Conservation (phyloP, 495 filamentous ascomycete genomes). For the Neurospora tetrasperma region DNA sequence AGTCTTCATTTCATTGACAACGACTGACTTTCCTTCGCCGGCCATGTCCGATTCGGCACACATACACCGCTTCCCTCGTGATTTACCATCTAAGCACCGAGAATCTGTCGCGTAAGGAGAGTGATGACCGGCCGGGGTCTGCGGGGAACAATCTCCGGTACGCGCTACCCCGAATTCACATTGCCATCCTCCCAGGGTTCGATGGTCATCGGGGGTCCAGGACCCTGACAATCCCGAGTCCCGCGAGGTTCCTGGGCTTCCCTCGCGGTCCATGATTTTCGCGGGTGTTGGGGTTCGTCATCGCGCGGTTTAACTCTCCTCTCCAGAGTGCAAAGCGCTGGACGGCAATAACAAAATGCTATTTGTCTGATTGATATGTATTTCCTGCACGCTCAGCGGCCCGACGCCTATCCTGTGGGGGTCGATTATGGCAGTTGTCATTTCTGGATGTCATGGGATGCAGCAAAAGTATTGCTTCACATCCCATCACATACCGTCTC, state of each 20-base stretch:
- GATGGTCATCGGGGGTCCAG: not conserved
- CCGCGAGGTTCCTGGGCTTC: not conserved
- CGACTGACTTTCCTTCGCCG: not conserved
- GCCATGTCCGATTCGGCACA: not conserved
- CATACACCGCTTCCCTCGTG: not conserved
- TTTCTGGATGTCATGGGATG: not conserved
- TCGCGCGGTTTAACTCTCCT: not conserved
- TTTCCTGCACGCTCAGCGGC: not conserved
- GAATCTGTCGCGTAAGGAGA: not conserved
- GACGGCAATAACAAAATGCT: not conserved
- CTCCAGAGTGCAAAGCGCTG: not conserved
- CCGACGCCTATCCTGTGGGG: not conserved
- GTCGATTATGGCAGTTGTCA: not conserved
- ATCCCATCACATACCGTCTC: not conserved
- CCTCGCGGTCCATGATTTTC: not conserved
- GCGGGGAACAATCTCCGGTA: not conserved
- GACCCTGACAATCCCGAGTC: not conserved
- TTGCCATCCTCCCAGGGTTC: not conserved
- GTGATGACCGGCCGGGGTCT: not conserved
- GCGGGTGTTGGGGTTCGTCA: not conserved
- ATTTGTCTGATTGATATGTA: not conserved
- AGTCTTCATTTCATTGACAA: not conserved
- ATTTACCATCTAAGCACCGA: not conserved
- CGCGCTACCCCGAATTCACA: not conserved
- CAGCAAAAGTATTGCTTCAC: not conserved